Conservation (phyloP, 768 basidiomycete species). For the Chlorophyllum brunneum region DNA sequence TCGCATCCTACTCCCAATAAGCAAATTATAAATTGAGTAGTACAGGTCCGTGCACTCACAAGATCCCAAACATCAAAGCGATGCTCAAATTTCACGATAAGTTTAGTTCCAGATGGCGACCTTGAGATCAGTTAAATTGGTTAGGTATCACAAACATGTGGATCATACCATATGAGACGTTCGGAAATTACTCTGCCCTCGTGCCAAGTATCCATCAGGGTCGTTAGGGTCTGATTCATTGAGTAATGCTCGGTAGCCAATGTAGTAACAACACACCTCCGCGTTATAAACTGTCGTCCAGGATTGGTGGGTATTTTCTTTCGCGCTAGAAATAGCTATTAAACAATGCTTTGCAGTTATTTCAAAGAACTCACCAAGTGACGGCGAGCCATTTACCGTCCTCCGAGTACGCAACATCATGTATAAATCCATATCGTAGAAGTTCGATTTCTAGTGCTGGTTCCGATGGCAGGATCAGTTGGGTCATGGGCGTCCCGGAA, state of each 20-base stretch:
- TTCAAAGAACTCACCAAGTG: conserved; percentile 2
- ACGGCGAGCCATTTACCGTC: conserved; percentile 10
- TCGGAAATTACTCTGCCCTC: not conserved
- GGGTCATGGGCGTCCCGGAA: not conserved
- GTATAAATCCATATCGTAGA: conserved; percentile 7
- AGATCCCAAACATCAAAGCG: conserved; percentile 10
- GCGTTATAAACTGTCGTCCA: not conserved
- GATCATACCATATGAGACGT: not conserved
- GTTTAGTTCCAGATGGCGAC: conserved; percentile 7
- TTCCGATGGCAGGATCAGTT: not conserved
- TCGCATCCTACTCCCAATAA: not conserved
- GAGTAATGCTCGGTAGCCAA: not conserved
- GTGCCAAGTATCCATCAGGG: not conserved
- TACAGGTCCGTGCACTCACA: not conserved
- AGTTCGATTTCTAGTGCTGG: not conserved
- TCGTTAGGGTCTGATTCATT: not conserved
- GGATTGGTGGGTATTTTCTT: not conserved
- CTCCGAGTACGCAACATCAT: conserved; percentile 2
- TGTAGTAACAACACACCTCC: not conserved
- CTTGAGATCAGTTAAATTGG: not conserved
- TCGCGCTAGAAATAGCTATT: not conserved
- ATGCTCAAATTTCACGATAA: conserved; percentile 10
- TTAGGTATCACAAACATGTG: not conserved
- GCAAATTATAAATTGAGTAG: not conserved
- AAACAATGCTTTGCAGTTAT: not conserved